Base-by-base conservation (phyloP, 2,329 filamentous ascomycete genomes). In the Acrodontium crateriforme region DNA sequence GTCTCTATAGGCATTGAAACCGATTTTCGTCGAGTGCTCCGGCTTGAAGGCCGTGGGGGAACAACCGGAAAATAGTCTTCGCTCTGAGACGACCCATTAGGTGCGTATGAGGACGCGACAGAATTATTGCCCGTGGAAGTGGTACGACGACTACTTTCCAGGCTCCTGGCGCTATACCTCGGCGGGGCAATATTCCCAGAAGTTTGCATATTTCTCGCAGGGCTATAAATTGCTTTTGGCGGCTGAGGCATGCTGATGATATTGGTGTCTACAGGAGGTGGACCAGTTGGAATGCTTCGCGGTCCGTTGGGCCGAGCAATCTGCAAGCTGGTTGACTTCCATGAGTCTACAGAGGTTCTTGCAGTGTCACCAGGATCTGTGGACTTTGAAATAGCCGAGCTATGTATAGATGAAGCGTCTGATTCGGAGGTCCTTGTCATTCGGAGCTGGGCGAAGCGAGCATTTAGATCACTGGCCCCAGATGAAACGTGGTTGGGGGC, bases 181-280 rank as follows among this genome's bases (percentile, higher is more conserved):
- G 77, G 78, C 3, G 74, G 64, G 21, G 74, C 66, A 6, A 78
- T 68, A 14, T 70, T 65, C 34, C 74, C 72, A 14, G 68, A 71
- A 3, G 74, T 72, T 4, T 76, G 62, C 31, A 73, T 78, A 16
- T 79, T 80, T 18, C 78, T 66, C 1, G 75, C 75, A n/a, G 79
- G 79, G 42, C 74, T 83, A 46, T 84, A 85, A 3, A 80, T 79
- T 6, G 79, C 76, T 43, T 75, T 76, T 1, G 79, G 79, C 24
- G 76, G 56, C 47, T 78, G 78, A 8, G 78, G 78, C 45, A 83
- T 10, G 61, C 62, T 8, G 68, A 69, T 49, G n/a, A 65, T 37
- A n/a, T 53, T 49, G 15, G 59, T 68, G 25, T 69, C 58, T 1
- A 73, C 41, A 3, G 62, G 59, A 7, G 61, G 59, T 11, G 53